phyloP scores from a whole-genome alignment of 2,329 filamentous ascomycete genomes.

The Fusarium pseudocircinatum region DNA sequence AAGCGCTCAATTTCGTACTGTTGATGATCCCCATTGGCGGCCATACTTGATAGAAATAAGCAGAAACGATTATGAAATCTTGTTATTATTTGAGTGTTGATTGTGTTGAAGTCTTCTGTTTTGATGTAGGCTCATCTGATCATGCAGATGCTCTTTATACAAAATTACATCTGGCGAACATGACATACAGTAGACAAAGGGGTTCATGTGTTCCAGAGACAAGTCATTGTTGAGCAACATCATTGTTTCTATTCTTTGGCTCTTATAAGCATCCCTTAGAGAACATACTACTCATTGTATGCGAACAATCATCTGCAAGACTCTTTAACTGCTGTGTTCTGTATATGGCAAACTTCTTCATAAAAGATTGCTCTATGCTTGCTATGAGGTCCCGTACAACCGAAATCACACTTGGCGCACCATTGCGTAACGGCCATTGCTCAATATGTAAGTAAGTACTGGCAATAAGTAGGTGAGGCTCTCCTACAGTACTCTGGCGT shows the following conservation, averaged over 20 bases:
- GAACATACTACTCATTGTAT: fast-evolving
- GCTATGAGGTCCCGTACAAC: fast-evolving
- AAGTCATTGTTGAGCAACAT: background rate
- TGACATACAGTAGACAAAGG: fast-evolving
- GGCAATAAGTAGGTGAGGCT: fast-evolving
- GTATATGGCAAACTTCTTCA: background rate
- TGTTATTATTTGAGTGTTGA: fast-evolving
- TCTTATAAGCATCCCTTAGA: fast-evolving
- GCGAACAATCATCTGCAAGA: fast-evolving
- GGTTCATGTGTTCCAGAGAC: too few species aligned
- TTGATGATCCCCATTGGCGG: background rate
- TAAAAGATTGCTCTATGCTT: too few species aligned
- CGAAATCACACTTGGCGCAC: background rate
- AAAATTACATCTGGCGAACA: background rate
- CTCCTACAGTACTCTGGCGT: fast-evolving
- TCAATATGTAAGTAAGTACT: background rate
- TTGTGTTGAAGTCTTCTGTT: fast-evolving
- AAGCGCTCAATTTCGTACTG: background rate
- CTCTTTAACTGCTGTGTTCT: background rate
- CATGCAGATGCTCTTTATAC: background rate
- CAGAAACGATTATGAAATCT: background rate
- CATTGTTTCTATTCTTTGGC: fast-evolving
- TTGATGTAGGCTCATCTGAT: background rate
- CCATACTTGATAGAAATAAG: background rate
- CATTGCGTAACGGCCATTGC: background rate